Evolutionary conservation across 805 yeast genomes (phyloP).

Genomic region (Tetrapisispora iriomotensis): DNA sequence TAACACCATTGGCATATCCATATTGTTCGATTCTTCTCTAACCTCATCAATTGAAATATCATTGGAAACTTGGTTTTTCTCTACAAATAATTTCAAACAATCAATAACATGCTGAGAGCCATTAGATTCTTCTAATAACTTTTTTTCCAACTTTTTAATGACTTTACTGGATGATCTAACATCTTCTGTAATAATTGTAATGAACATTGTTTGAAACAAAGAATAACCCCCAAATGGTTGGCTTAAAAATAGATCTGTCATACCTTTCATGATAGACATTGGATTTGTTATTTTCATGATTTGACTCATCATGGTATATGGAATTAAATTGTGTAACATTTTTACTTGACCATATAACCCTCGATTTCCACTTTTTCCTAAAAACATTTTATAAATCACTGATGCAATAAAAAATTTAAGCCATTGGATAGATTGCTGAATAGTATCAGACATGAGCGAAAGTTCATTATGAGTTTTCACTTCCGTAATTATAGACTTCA

Average conservation of each 20-base stretch:
- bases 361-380: slow-evolving; percentile 50
- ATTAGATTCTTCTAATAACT: slow-evolving; percentile 14
- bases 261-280: slow-evolving; percentile 63
- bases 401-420: slow-evolving; percentile 71
- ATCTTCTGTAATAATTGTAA: slow-evolving; percentile 67
- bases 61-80: slow-evolving; percentile 23
- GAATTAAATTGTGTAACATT: slow-evolving; percentile 67
- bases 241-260: slow-evolving; percentile 76
- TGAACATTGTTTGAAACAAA: slow-evolving; percentile 62
- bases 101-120: slow-evolving; percentile 20
- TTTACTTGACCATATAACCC: slow-evolving; percentile 64
- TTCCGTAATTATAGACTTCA: slow-evolving; percentile 52
- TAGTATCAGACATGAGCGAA: slow-evolving; percentile 49
- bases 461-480: slow-evolving; percentile 44
- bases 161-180: slow-evolving; percentile 52
- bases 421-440: slow-evolving; percentile 66
- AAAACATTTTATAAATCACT: slow-evolving; percentile 63
- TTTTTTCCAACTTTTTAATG: slow-evolving; percentile 38
- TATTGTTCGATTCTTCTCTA: slow-evolving; percentile 24
- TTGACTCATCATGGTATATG: slow-evolving; percentile 67
- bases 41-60: slow-evolving; percentile 21
- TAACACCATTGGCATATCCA: slow-evolving; percentile 22
- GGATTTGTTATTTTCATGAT: slow-evolving; percentile 83
- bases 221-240: slow-evolving; percentile 62
- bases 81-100: slow-evolving; percentile 27